A percentile compares a stretch with the other conserved stretches of the same genome.
Conservation (phyloP, 768 basidiomycete species). For the Serendipita vermifera region DNA sequence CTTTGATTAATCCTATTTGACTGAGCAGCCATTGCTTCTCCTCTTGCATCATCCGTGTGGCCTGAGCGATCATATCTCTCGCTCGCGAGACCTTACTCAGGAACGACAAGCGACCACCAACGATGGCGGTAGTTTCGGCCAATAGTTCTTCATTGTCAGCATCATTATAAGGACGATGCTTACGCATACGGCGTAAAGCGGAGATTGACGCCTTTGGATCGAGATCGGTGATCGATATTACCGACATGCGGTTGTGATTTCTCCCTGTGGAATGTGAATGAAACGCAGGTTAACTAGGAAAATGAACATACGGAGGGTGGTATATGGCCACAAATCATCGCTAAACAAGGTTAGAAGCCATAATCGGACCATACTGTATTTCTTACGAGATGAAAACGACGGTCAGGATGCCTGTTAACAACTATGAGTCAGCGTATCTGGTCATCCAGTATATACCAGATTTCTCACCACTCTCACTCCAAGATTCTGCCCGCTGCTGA, state of each 20-base stretch:
- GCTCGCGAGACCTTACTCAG: slow-evolving; percentile 50
- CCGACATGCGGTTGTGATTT: slow-evolving; percentile 62
- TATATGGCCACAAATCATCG: slow-evolving; percentile 77
- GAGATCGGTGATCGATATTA: slow-evolving; percentile 62
- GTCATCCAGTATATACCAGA: slow-evolving; percentile 17
- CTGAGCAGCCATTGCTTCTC: slow-evolving; percentile 73
- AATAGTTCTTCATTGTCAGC: slow-evolving; percentile 38
- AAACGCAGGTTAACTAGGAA: background rate
- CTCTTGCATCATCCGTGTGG: slow-evolving; percentile 48
- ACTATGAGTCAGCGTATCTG: slow-evolving; percentile 8
- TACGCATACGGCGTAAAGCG: slow-evolving; percentile 44
- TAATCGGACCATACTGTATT: background rate
- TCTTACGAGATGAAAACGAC: slow-evolving; percentile 65
- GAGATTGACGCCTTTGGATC: slow-evolving; percentile 41
- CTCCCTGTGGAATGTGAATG: slow-evolving; percentile 34
- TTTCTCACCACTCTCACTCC: slow-evolving; percentile 74
- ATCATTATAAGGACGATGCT: slow-evolving; percentile 23
- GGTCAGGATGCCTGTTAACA: slow-evolving; percentile 48
- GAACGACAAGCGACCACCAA: slow-evolving; percentile 73
- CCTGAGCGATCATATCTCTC: slow-evolving; percentile 47
- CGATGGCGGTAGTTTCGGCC: slow-evolving; percentile 25
- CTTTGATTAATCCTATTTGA: slow-evolving; percentile 68
- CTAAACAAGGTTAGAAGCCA: slow-evolving; percentile 24
- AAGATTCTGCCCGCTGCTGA: slow-evolving; percentile 74
- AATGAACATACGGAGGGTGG: slow-evolving; percentile 41